Evolutionary conservation across 139 green algal genomes (phyloP).

Genomic region (Raphidocelis subcapitata): DNA sequence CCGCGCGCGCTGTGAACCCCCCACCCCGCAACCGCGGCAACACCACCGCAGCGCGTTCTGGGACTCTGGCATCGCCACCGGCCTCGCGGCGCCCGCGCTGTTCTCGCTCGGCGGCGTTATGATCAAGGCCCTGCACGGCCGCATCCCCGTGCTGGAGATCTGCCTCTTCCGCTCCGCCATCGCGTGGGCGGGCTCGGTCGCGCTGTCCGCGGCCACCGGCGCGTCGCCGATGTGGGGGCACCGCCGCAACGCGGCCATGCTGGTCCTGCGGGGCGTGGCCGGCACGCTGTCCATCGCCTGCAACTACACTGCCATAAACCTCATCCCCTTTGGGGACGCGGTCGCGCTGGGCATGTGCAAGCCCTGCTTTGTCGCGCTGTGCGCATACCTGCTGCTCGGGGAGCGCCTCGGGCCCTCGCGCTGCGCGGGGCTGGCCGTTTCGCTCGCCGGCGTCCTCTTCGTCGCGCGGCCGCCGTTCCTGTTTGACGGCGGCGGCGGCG

Average conservation of each 20-base stretch:
- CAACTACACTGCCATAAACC: constrained; percentile 3
- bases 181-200: too few species aligned
- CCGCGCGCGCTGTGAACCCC: too few species aligned
- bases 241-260: constrained; percentile 1
- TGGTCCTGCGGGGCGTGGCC: constrained; percentile 13
- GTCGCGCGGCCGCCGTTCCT: constrained; percentile 44
- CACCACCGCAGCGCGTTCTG: too few species aligned
- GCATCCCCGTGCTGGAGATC: too few species aligned
- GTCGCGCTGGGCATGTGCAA: constrained; percentile 43
- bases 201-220: too few species aligned
- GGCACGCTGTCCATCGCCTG: constrained; percentile 3
- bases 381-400: constrained; percentile 16
- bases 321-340: constrained; percentile 28
- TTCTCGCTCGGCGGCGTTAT: too few species aligned
- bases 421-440: constrained; percentile 18
- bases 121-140: too few species aligned
- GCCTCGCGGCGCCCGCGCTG: too few species aligned
- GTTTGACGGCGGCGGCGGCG: constrained; percentile 15
- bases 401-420: constrained; percentile 19
- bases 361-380: constrained; percentile 36
- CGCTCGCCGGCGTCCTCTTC: constrained; percentile 36
- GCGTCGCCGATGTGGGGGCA: too few species aligned
- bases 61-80: too few species aligned
- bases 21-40: too few species aligned
- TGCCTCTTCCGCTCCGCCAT: too few species aligned